Conservation (phyloP, 352 stramenopile species). For the Pythium brassicae region DNA sequence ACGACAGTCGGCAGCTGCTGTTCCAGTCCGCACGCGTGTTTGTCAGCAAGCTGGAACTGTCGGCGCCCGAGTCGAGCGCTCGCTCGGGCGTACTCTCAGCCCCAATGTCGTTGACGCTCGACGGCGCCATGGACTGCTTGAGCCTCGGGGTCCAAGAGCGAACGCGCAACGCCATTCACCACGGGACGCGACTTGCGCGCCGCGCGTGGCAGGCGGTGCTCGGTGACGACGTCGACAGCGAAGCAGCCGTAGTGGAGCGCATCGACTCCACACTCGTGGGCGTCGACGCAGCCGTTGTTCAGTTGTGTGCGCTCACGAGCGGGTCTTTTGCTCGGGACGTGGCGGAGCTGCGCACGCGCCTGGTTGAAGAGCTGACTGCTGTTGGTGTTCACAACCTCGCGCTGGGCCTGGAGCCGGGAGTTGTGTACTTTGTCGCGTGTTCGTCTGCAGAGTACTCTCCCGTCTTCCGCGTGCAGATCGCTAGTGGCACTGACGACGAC, state of each 20-base stretch:
- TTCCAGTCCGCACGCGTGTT: slow-evolving; percentile 2
- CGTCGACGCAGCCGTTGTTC: slow-evolving; percentile 19
- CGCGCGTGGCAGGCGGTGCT: slow-evolving; percentile 5
- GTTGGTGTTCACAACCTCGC: slow-evolving; percentile 3
- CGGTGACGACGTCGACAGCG: background rate
- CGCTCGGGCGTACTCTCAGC: slow-evolving; percentile 5
- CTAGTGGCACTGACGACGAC: background rate
- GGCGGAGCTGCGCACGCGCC: background rate
- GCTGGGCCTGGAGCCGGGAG: slow-evolving; percentile 7
- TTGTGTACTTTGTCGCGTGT: slow-evolving; percentile 27
- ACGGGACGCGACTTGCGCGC: background rate
- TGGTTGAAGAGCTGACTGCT: background rate
- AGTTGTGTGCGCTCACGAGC: slow-evolving; percentile 23
- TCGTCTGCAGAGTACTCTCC: slow-evolving; percentile 12
- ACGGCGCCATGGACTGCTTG: slow-evolving; percentile 12
- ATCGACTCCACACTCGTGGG: slow-evolving; percentile 33
- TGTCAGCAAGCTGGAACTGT: slow-evolving; percentile 15
- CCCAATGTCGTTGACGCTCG: slow-evolving; percentile 8
- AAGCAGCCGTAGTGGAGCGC: slow-evolving; percentile 12
- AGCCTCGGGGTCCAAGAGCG: slow-evolving; percentile 11
- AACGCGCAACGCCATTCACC: slow-evolving; percentile 9
- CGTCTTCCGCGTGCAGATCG: slow-evolving; percentile 28
- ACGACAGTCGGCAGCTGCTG: background rate
- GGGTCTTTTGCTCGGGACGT: background rate
- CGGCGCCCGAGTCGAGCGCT: slow-evolving; percentile 6